A percentile compares a stretch with the other conserved stretches of the same genome.
Conservation (phyloP, 2,329 filamentous ascomycete genomes). For the Pyricularia sp. region DNA sequence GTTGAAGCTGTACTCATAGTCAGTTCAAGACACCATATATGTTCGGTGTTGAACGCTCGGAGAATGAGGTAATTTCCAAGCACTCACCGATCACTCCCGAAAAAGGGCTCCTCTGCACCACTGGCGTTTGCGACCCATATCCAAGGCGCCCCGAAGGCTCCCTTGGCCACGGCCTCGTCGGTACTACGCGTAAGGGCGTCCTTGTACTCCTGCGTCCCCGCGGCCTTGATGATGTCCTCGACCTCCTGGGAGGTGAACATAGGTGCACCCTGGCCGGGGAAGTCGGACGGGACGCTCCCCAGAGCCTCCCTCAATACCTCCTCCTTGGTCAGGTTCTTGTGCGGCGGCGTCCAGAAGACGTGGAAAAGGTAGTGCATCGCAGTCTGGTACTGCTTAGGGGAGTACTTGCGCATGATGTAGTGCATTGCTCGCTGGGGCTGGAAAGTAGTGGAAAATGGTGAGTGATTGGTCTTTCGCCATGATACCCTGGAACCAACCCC, state of each 20-base stretch:
- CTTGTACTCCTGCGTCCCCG: conserved; percentile 33
- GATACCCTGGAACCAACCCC: not conserved
- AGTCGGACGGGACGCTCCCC: conserved; percentile 18
- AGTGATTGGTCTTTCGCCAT: not conserved
- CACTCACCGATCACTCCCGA: conserved; percentile 61
- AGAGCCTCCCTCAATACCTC: conserved; percentile 36
- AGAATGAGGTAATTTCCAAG: not conserved
- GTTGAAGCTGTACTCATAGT: conserved; percentile 40
- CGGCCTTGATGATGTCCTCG: conserved; percentile 42
- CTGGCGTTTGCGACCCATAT: conserved; percentile 52
- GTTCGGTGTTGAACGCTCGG: not conserved
- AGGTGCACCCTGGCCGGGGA: conserved; percentile 11
- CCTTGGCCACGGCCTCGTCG: conserved; percentile 48
- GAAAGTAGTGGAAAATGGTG: not conserved
- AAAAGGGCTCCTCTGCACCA: conserved; percentile 58
- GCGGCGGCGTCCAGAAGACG: conserved; percentile 51
- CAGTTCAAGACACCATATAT: not conserved
- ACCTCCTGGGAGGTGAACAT: conserved; percentile 45
- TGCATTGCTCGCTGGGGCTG: conserved; percentile 55
- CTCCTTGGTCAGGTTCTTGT: conserved; percentile 49
- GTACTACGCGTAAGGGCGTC: conserved; percentile 42
- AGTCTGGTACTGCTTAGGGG: conserved; percentile 37
- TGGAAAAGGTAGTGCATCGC: conserved; percentile 47
- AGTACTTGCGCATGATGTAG: conserved; percentile 52
- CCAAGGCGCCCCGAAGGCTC: conserved; percentile 74